Evolutionary conservation across 176 grass and related monocot species (phyloP).

Genomic region (Chloris gayana): DNA sequence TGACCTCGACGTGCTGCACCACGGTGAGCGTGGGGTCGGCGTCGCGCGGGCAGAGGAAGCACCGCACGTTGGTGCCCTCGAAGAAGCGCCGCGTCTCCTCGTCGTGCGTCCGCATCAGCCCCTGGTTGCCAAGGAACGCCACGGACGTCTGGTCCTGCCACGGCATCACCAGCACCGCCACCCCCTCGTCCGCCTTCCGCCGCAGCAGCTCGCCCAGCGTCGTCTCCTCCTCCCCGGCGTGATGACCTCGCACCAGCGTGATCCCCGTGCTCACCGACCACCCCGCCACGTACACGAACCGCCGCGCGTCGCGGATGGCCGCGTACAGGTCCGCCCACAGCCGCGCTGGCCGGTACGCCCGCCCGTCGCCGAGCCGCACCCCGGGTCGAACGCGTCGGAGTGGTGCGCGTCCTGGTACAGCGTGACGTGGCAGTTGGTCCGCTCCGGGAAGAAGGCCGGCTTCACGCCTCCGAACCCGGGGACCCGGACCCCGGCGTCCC

Average conservation of each 20-base stretch:
- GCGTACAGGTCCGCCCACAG: constrained; percentile 78
- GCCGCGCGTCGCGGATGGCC: constrained; percentile 61
- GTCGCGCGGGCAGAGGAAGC: constrained; percentile 79
- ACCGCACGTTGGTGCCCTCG: constrained; percentile 65
- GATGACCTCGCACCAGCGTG: constrained; percentile 67
- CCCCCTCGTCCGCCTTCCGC: constrained; percentile 82
- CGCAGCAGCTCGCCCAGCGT: constrained; percentile 77
- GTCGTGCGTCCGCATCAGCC: constrained; percentile 84
- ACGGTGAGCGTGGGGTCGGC: constrained; percentile 65
- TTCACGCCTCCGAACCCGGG: constrained; percentile 44
- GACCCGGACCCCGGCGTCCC: constrained; percentile 55
- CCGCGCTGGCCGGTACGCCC: constrained; percentile 42
- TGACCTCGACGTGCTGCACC: constrained; percentile 61
- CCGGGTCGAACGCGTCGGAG: constrained; percentile 51
- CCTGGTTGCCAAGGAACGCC: constrained; percentile 66
- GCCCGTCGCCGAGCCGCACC: constrained; percentile 39
- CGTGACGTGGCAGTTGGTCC: constrained; percentile 54
- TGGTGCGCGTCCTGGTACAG: constrained; percentile 85
- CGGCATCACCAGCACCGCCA: constrained; percentile 83
- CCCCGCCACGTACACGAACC: constrained; percentile 76
- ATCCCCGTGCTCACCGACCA: constrained; percentile 77
- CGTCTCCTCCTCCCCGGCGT: constrained; percentile 37
- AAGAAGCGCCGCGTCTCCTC: constrained; percentile 76
- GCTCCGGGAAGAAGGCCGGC: constrained; percentile 65
- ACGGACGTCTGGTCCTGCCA: constrained; percentile 90